Percentiles rank a stretch among this genome's conserved stretches.
Conservation (phyloP, 768 basidiomycete genomes). For the Leccinum olivaceopallidum region DNA sequence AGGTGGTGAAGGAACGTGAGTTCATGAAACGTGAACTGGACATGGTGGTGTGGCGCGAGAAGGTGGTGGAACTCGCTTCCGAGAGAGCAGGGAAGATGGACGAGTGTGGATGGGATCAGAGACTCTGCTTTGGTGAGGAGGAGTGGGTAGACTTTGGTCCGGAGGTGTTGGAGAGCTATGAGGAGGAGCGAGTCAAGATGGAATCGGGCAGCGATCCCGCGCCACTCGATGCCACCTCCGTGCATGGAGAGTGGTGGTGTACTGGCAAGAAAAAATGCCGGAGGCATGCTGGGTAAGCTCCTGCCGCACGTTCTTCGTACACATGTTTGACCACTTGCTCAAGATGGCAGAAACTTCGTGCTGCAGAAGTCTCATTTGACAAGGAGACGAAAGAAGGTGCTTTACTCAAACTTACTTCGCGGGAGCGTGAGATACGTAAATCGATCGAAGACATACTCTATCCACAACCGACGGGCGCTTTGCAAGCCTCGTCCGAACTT, state of each 20-base stretch:
- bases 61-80: constrained; percentile 64
- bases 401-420: constrained; percentile 63
- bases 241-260: constrained; percentile 74
- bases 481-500: constrained; percentile 35
- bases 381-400: constrained; percentile 73
- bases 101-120: constrained; percentile 88
- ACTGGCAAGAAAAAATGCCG: constrained; percentile 72
- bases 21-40: constrained; percentile 69
- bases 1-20: constrained; percentile 61
- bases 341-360: constrained; percentile 81
- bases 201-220: constrained; percentile 38
- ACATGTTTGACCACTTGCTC: constrained; percentile 13
- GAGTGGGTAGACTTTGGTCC: constrained; percentile 72
- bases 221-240: constrained; percentile 35
- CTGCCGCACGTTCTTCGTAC: not conserved
- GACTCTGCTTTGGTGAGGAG: constrained; percentile 80
- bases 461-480: constrained; percentile 41
- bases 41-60: constrained; percentile 67
- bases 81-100: constrained; percentile 62
- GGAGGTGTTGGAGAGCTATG: constrained; percentile 71
- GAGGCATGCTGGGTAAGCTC: constrained; percentile 68
- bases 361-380: constrained; percentile 71
- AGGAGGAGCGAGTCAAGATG: constrained; percentile 41
- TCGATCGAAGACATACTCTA: constrained; percentile 73
- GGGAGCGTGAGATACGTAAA: constrained; percentile 77